A percentile compares a stretch with the other conserved stretches of the same genome.
Conservation (phyloP, 1,284 basidiomycete genomes). For the Sporisorium graminicola region DNA sequence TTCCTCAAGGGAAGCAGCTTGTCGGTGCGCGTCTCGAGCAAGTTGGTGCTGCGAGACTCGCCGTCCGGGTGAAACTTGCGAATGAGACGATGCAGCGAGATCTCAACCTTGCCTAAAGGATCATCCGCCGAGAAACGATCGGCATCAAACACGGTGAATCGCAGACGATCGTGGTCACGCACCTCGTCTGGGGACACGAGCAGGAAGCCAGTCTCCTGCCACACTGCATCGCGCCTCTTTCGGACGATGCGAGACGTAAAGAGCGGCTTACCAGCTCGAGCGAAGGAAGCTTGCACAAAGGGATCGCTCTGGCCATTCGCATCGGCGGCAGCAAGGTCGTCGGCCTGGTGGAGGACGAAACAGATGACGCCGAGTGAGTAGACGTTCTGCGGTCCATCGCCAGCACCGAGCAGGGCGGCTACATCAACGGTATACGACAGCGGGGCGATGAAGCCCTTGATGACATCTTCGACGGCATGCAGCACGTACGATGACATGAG, state of each 20-base stretch:
- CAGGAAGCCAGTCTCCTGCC: slow-evolving; percentile 61
- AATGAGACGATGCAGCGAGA: slow-evolving; percentile 57
- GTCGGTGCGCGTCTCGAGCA: slow-evolving; percentile 58
- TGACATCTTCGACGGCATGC: slow-evolving; percentile 58
- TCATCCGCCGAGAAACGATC: slow-evolving; percentile 67
- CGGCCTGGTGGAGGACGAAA: slow-evolving; percentile 60
- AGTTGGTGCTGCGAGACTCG: slow-evolving; percentile 29
- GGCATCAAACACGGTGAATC: slow-evolving; percentile 62
- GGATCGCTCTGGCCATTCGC: slow-evolving; percentile 62
- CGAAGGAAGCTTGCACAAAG: slow-evolving; percentile 59
- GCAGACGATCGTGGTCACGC: slow-evolving; percentile 57
- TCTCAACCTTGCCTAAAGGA: slow-evolving; percentile 62
- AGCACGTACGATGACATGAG: slow-evolving; percentile 63
- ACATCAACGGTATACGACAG: slow-evolving; percentile 62
- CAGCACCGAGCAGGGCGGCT: slow-evolving; percentile 54
- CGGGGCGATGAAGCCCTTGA: slow-evolving; percentile 62
- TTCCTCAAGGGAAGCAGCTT: slow-evolving; percentile 54
- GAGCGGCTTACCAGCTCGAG: slow-evolving; percentile 59
- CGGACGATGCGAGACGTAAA: slow-evolving; percentile 58
- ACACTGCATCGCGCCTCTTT: slow-evolving; percentile 55
- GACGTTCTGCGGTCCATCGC: slow-evolving; percentile 59
- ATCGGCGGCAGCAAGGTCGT: slow-evolving; percentile 59
- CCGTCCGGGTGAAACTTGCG: slow-evolving; percentile 32
- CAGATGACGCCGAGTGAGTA: slow-evolving; percentile 61
- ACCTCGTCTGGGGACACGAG: slow-evolving; percentile 62